These are phyloP conservation scores for Medicago ruthenica DNA, from an alignment of 306 rosid species.

Conservation along the genomic window DNA sequence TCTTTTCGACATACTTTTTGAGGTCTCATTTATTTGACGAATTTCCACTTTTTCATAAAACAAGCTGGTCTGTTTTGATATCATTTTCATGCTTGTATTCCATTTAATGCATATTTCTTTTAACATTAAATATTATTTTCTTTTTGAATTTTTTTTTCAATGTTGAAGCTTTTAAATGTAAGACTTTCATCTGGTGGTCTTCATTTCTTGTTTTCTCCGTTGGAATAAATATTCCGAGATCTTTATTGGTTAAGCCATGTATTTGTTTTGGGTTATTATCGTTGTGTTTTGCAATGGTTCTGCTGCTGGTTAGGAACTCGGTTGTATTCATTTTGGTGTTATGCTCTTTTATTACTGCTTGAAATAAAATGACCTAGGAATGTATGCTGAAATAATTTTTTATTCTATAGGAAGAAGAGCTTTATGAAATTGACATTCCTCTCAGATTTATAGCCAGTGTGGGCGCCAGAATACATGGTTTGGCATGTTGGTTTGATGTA, in stretches of 20 bases:
- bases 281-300: neutral
- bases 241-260: conserved; percentile 12
- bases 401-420: conserved; percentile 75
- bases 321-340: conserved; percentile 2
- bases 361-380: neutral
- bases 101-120: neutral
- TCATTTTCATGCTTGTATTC: no score
- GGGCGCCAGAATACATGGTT: conserved; percentile 92
- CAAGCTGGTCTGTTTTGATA: no score
- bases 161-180: neutral
- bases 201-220: conserved; percentile 25
- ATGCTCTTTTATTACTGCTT: conserved; percentile 5
- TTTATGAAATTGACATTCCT: conserved; percentile 90
- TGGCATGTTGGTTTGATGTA: conserved; percentile 99
- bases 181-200: neutral
- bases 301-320: conserved; percentile 7
- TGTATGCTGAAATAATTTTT: neutral
- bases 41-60: neutral
- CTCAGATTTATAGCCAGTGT: conserved; percentile 74
- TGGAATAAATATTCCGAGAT: neutral
- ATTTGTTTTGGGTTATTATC: neutral
- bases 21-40: neutral
- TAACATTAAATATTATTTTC: neutral
- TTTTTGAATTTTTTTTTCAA: neutral
- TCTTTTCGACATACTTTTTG: no score